phyloP scores from a whole-genome alignment of 2,329 filamentous ascomycete species.

The Myotisia sp. region DNA sequence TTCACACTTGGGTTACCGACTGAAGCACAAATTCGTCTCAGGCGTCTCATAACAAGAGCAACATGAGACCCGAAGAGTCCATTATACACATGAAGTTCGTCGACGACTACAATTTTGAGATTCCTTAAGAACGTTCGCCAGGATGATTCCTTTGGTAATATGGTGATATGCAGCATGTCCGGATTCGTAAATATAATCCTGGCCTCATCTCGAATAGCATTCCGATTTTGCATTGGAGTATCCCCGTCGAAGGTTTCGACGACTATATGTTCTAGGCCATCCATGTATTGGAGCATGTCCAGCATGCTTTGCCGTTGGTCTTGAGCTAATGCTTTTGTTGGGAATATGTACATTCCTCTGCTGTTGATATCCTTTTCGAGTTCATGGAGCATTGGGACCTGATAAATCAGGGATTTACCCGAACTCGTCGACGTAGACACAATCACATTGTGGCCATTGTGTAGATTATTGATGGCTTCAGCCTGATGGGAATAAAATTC shows the following conservation, averaged over 20 bases:
- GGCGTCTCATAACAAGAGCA: constrained; percentile 80
- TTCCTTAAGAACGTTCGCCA: constrained; percentile 86
- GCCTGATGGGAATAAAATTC: constrained; percentile 83
- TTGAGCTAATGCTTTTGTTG: constrained; percentile 89
- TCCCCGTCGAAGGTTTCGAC: constrained; percentile 96
- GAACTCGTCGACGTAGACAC: constrained; percentile 92
- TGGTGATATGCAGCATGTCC: constrained; percentile 92
- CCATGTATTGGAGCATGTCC: constrained; percentile 69
- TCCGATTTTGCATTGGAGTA: constrained; percentile 67
- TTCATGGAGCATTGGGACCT: constrained; percentile 77
- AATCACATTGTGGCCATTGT: constrained; percentile 73
- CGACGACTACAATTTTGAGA: constrained; percentile 76
- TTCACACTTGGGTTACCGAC: constrained; percentile 72
- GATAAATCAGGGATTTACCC: constrained; percentile 95
- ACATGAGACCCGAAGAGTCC: constrained; percentile 88
- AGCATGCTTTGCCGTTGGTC: constrained; percentile 82
- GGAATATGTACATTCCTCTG: constrained; percentile 93
- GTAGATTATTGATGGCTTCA: constrained; percentile 77
- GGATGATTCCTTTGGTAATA: constrained; percentile 75
- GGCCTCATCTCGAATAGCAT: constrained; percentile 70
- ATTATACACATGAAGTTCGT: constrained; percentile 93
- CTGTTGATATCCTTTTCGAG: constrained; percentile 63
- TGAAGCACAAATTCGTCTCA: constrained; percentile 77
- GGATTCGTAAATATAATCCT: constrained; percentile 95
- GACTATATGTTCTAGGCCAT: constrained; percentile 56